Conservation (phyloP, 73 alveolate species). For the Urostyla sp. region DNA sequence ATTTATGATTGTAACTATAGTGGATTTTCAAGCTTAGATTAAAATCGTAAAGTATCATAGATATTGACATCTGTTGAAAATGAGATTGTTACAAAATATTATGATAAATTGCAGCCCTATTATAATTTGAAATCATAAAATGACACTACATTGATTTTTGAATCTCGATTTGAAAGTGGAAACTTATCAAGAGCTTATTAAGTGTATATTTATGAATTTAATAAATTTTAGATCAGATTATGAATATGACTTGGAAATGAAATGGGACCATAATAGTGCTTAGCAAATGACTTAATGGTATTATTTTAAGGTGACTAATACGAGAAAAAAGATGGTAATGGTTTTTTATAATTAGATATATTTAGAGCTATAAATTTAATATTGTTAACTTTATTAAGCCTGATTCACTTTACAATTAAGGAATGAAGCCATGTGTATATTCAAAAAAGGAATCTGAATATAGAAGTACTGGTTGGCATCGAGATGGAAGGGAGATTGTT, state of each 20-base stretch:
- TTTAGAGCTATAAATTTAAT: conserved; percentile 88
- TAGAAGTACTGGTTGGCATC: conserved; percentile 61
- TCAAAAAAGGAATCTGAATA: conserved; percentile 84
- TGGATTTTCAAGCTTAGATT: conserved; percentile 10
- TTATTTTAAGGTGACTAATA: conserved; percentile 92
- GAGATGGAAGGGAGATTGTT: conserved; percentile 67
- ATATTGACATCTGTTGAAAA: not conserved
- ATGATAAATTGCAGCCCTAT: conserved; percentile 57
- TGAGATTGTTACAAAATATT: conserved; percentile 35
- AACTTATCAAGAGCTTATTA: conserved; percentile 90
- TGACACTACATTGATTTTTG: conserved; percentile 94
- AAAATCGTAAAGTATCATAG: not conserved
- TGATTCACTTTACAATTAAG: conserved; percentile 93
- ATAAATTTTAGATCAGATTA: too few species aligned
- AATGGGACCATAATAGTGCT: conserved; percentile 95
- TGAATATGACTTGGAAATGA: conserved; percentile 93
- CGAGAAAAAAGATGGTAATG: conserved; percentile 85
- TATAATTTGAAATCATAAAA: conserved; percentile 67
- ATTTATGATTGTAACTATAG: conserved; percentile 34
- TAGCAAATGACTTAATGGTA: conserved; percentile 98
- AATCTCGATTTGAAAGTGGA: conserved; percentile 98
- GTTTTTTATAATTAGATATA: not conserved
- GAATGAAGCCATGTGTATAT: conserved; percentile 94
- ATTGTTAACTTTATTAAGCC: conserved; percentile 98
- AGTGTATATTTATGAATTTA: too few species aligned